A percentile compares a stretch with the other conserved stretches of the same genome.
Evolutionary conservation across 2,329 filamentous ascomycete species (phyloP).

Genomic region (Ophiosphaerella korrae): DNA sequence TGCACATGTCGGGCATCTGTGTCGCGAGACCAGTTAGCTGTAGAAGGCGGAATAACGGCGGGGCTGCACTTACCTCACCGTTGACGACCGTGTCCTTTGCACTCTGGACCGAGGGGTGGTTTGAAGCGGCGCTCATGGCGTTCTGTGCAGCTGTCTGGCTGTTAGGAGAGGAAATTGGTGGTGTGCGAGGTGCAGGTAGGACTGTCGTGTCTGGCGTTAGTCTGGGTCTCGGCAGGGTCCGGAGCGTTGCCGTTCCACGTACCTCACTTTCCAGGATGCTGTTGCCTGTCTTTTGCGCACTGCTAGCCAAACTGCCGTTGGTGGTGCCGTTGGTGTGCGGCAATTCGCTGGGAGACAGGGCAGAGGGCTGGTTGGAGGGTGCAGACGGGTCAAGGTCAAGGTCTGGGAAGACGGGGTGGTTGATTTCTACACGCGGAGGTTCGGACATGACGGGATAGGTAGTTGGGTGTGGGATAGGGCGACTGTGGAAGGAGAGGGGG

Average conservation of each 20-base stretch:
- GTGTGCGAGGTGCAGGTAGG: constrained; percentile 46
- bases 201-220: constrained; percentile 45
- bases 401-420: constrained; percentile 30
- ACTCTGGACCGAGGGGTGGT: constrained; percentile 57
- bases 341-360: constrained; percentile 14
- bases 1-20: constrained; percentile 28
- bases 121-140: constrained; percentile 55
- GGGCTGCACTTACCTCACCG: constrained; percentile 47
- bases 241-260: constrained; percentile 36
- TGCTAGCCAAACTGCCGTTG: constrained; percentile 23
- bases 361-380: constrained; percentile 26
- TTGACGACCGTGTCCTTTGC: constrained; percentile 50
- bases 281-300: constrained; percentile 43
- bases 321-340: constrained; percentile 28
- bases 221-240: constrained; percentile 40
- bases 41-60: constrained; percentile 1
- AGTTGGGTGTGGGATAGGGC: constrained; percentile 1
- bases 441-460: constrained; percentile 32
- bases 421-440: constrained; percentile 39
- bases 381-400: constrained; percentile 36
- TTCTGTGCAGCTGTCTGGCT: constrained; percentile 53
- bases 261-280: constrained; percentile 52
- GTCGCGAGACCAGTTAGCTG: constrained; percentile 38
- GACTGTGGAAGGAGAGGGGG: neutral
- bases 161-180: constrained; percentile 35